phyloP scores from a whole-genome alignment of 2,329 filamentous ascomycete genomes.

The Diaporthe citriasiana region DNA sequence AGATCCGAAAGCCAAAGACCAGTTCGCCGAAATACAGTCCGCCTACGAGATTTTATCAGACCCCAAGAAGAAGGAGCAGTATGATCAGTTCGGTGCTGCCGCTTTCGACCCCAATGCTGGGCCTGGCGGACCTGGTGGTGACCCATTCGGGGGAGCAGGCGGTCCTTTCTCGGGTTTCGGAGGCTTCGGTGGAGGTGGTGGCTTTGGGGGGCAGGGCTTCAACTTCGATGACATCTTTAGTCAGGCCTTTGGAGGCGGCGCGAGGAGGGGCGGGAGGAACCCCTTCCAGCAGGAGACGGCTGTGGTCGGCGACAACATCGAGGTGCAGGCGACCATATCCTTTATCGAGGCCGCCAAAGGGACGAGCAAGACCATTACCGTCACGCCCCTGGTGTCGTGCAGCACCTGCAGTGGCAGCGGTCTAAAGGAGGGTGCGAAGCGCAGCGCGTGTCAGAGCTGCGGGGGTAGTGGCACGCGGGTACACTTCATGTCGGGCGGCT shows the following conservation, averaged over 20 bases:
- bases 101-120: slow-evolving; percentile 85
- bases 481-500: slow-evolving; percentile 91
- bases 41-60: slow-evolving; percentile 96
- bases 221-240: slow-evolving; percentile 92
- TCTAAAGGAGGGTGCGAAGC: slow-evolving; percentile 83
- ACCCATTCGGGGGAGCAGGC: slow-evolving; percentile 74
- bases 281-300: slow-evolving; percentile 81
- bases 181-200: slow-evolving; percentile 77
- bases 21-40: slow-evolving; percentile 91
- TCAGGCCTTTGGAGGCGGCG: slow-evolving; percentile 78
- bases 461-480: slow-evolving; percentile 89
- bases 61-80: slow-evolving; percentile 91
- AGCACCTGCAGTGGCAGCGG: slow-evolving; percentile 87
- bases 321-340: slow-evolving; percentile 91
- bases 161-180: slow-evolving; percentile 71
- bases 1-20: slow-evolving; percentile 91
- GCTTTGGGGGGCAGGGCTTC: slow-evolving; percentile 32
- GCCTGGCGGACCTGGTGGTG: slow-evolving; percentile 71
- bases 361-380: slow-evolving; percentile 86
- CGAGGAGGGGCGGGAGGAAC: slow-evolving; percentile 66
- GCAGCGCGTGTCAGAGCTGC: slow-evolving; percentile 82
- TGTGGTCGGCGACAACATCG: slow-evolving; percentile 94
- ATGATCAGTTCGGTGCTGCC: slow-evolving; percentile 89
- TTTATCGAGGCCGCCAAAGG: slow-evolving; percentile 98
- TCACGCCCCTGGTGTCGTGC: slow-evolving; percentile 86